Evolutionary conservation across 768 basidiomycete genomes (phyloP).

Genomic region (Leccinum broughii): DNA sequence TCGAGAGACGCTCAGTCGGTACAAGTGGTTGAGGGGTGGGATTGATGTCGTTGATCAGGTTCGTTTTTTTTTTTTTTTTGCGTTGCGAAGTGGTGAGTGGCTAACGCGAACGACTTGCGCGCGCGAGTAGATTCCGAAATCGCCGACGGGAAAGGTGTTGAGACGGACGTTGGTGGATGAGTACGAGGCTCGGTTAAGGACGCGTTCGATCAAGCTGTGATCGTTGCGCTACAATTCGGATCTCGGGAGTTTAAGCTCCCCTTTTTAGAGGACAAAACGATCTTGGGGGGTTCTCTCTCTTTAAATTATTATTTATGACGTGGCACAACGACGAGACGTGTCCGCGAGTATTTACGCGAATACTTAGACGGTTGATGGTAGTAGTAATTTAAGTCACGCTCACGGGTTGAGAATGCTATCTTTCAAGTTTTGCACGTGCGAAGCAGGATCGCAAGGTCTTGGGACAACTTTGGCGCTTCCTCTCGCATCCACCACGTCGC

Average conservation of each 20-base stretch:
- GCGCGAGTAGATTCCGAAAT: constrained; percentile 58
- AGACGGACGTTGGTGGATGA: constrained; percentile 60
- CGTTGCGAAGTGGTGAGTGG: background rate
- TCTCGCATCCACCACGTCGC: no score
- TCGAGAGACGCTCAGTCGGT: constrained; percentile 62
- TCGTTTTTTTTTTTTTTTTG: constrained; percentile 17
- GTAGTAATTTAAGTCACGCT: no score
- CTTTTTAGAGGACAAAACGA: no score
- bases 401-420: no score
- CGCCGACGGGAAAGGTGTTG: constrained; percentile 70
- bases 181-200: constrained; percentile 41
- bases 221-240: no score
- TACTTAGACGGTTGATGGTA: no score
- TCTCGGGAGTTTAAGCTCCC: no score
- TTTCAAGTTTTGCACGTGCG: no score
- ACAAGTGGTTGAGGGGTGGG: constrained; percentile 77
- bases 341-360: background rate
- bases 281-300: no score
- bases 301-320: background rate
- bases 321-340: background rate
- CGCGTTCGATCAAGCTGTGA: constrained; percentile 29
- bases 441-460: no score
- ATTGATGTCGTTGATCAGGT: constrained; percentile 66
- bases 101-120: background rate
- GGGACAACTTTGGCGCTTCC: no score